Evolutionary conservation across 148 eudicot species (phyloP), one percentile per base, ranked within the genome.

Genomic region (Simmondsia chinensis): DNA sequence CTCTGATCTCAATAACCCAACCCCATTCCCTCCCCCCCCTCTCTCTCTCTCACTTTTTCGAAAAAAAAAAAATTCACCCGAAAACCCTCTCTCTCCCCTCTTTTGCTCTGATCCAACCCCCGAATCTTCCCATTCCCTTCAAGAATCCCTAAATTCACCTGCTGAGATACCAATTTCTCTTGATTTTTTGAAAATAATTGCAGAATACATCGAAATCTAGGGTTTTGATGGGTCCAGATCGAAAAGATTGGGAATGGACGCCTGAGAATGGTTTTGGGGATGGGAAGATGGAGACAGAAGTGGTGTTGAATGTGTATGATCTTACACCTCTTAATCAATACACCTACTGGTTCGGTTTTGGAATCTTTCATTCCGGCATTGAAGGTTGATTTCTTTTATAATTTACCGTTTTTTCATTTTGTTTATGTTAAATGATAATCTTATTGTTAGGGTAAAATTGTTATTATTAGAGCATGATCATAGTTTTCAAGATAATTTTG

Each of bases 321-420:
- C 73, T 82, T 13, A 77, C 85, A 43, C 93, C 93, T 55, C 38
- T 72, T 27, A 84, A 84, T 54, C 46, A 72, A 22, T 84, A 84
- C 73, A 71, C 74, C 34, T 58, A 62, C 17, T 84, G 88, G 82
- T 70, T 84, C 38, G 89, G 95, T 39, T 65, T 84, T 31, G 95
- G 95, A 10, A 74, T 84, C 41, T 84, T 84, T 54, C 88, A 84
- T 75, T 77, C 95, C 2, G 95, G 85, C 56, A 80, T 84, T 54
- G 75, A 84, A 77, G 94, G 94, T 80, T 52, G 19, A 8, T 20
- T 31, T 5, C 13, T 3, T 33, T 36, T 2, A 2, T 9, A 21
- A 46, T 17, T 3, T 6, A 4, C 10, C 2, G 37, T 20, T 22
- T 9, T 6, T 9, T 38, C 4, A 20, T 32, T 26, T 26, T 28